A percentile compares a stretch with the other conserved stretches of the same genome.
phyloP scores from a whole-genome alignment of 805 yeast genomes.

The Nakazawaea ishiwadae region DNA sequence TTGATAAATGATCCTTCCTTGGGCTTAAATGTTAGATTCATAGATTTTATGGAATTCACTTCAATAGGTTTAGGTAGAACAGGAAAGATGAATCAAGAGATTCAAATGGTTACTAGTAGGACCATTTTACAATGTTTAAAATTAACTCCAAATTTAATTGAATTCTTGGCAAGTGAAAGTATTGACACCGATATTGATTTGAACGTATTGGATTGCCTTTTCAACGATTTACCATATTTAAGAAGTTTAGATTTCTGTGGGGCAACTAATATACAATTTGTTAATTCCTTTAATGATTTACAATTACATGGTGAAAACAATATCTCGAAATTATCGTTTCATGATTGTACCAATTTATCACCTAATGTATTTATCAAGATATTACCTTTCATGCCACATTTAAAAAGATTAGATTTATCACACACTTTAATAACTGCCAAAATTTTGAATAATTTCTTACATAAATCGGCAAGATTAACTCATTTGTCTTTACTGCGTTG shows the following conservation, averaged over 20 bases:
- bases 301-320: slow-evolving; percentile 21
- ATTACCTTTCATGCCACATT: slow-evolving; percentile 49
- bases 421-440: slow-evolving; percentile 74
- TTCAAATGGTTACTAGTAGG: slow-evolving; percentile 78
- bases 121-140: slow-evolving; percentile 63
- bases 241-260: slow-evolving; percentile 87
- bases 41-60: slow-evolving; percentile 87
- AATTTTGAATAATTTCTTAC: slow-evolving; percentile 47
- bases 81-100: slow-evolving; percentile 83
- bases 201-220: slow-evolving; percentile 48
- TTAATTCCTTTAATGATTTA: slow-evolving; percentile 48
- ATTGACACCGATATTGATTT: slow-evolving; percentile 77
- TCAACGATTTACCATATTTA: slow-evolving; percentile 49
- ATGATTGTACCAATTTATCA: slow-evolving; percentile 81
- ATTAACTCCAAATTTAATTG: slow-evolving; percentile 63
- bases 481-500: slow-evolving; percentile 69
- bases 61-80: slow-evolving; percentile 88
- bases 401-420: slow-evolving; percentile 70
- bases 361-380: slow-evolving; percentile 49
- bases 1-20: slow-evolving; percentile 40
- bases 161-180: slow-evolving; percentile 80
- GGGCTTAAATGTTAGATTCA: slow-evolving; percentile 61
- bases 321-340: slow-evolving; percentile 60
- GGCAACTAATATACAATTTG: slow-evolving; percentile 62
- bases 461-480: slow-evolving; percentile 55